phyloP scores from a whole-genome alignment of 345 rosid species.

The Microcos paniculata region DNA sequence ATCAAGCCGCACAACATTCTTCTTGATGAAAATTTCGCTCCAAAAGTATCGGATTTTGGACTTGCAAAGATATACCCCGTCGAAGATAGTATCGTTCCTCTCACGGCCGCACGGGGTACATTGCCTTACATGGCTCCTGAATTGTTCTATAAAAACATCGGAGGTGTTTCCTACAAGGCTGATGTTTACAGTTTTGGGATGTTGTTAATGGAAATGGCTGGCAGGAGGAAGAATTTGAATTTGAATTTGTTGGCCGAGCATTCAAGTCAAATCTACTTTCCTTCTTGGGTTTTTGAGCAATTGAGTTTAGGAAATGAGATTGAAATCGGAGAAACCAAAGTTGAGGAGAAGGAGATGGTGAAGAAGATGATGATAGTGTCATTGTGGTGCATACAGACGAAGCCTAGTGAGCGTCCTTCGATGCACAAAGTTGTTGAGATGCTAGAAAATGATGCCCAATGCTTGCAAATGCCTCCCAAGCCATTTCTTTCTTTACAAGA shows the following conservation, averaged over 20 bases:
- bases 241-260: neutral
- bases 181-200: conserved; percentile 9
- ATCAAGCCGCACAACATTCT: conserved; percentile 29
- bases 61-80: conserved; percentile 28
- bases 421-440: neutral
- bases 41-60: conserved; percentile 35
- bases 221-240: conserved; percentile 8
- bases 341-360: neutral
- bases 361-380: conserved; percentile 9
- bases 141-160: neutral
- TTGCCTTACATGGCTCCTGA: conserved; percentile 20
- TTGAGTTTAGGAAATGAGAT: neutral
- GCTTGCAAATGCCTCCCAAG: neutral
- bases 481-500: conserved; percentile 1
- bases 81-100: neutral
- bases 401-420: neutral
- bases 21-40: conserved; percentile 12
- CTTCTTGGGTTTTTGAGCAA: neutral
- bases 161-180: neutral
- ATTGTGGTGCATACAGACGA: neutral
- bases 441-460: neutral
- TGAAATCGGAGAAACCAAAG: neutral
- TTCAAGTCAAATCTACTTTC: conserved; percentile 5
- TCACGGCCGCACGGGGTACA: conserved; percentile 29
- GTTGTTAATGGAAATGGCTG: conserved; percentile 7